Evolutionary conservation across 2,329 filamentous ascomycete species (phyloP), one percentile per base, ranked within the genome.

Genomic region (Cytospora chrysosperma): DNA sequence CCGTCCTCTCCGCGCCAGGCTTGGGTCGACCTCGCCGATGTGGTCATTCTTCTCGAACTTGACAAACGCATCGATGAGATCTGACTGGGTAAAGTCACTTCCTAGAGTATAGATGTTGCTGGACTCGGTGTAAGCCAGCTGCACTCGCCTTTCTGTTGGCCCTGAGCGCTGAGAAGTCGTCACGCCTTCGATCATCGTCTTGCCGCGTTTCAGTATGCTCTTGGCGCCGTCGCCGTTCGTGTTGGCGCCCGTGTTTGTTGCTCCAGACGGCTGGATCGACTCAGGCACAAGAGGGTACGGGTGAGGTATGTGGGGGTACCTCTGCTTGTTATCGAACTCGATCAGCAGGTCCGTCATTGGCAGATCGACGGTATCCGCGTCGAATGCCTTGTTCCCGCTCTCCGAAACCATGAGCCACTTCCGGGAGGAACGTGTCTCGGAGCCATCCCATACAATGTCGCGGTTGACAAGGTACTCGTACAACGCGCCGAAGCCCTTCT

Each of bases 381-480:
- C 77, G 66, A 86, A 84, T 0, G 71, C 74, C 47, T 69, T 74
- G 69, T 81, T 80, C 10, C 75, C 78, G 50, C 74, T 76, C 64
- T 77, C 75, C 43, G 80, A 81, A 21, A 81, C 78, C 78, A 89
- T 86, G 73, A 86, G 83, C 85, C 86, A 89, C 70, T 88, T 89
- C 49, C 86, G 82, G 21, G 83, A 82, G 4, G 83, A 81, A 0
- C 85, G 78, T 55, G 84, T 84, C 70, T 89, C 86, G 0, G 82
- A 82, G 24, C 81, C 81, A 61, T 88, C 86, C 86, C 88, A 91
- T 0, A 82, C 72, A 5, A 90, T 81, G 54, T 89, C 85, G 6
- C 86, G 82, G 72, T 91, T 84, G 19, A 91, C 88, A 1, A 91
- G 76, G 66, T 89, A 90, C 69, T 91, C 88, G 69, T 91, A 91